These are phyloP conservation scores for Acacia pycnantha DNA, from an alignment of 331 rosid species.

Conservation along the genomic window DNA sequence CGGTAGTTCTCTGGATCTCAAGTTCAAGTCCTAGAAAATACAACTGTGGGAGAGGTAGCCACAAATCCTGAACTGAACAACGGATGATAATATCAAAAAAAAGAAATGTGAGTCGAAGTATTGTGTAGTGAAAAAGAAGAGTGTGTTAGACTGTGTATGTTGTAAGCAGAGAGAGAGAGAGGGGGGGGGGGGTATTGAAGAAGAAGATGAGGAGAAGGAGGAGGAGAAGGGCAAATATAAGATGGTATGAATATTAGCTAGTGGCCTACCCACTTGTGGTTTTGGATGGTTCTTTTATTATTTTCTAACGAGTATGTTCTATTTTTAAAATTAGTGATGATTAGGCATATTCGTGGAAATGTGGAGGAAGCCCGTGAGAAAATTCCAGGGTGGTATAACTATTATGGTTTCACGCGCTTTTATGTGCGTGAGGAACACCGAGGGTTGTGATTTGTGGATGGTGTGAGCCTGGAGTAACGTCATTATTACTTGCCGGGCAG, in stretches of 20 bases:
- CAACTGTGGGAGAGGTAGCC: too few species aligned
- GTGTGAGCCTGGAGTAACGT: rapidly evolving
- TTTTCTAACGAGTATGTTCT: too few species aligned
- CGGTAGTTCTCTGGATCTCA: too few species aligned
- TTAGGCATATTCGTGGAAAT: too few species aligned
- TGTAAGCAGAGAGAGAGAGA: background rate
- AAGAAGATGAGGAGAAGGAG: background rate
- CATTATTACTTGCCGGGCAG: background rate
- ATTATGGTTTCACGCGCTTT: background rate
- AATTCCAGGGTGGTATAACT: slow-evolving; percentile 20
- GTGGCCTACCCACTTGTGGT: too few species aligned
- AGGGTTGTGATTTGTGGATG: background rate
- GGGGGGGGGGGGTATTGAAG: background rate
- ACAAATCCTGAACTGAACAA: too few species aligned
- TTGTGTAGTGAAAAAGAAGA: background rate
- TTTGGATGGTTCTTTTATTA: too few species aligned
- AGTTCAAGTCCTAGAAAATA: too few species aligned
- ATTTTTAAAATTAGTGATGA: too few species aligned
- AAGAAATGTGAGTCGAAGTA: too few species aligned
- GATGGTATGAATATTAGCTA: background rate
- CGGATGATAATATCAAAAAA: too few species aligned
- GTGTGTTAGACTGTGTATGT: background rate
- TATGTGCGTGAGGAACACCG: rapidly evolving
- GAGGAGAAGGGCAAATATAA: background rate
- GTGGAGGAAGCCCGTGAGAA: slow-evolving; percentile 27